Base-by-base conservation (phyloP, 2,329 filamentous ascomycete genomes). In the Colletotrichum acutatum region DNA sequence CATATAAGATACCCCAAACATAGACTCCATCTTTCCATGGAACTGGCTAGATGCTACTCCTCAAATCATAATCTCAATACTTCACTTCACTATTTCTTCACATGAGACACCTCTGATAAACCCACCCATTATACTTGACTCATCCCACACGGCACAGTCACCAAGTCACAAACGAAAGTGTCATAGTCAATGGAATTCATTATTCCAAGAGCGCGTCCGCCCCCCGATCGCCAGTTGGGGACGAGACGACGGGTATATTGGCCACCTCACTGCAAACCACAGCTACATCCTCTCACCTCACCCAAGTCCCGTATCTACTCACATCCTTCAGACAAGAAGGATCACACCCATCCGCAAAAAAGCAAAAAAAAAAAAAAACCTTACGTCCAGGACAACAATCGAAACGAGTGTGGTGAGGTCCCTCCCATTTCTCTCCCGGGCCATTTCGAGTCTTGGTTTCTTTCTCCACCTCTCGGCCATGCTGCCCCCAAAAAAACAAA, bases 161-260 rank as follows among this genome's bases (percentile, higher is more conserved):
- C 59, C 5, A 32, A 0, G 32, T 14, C 14, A 52, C 60, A 34
- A 12, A 53, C 14, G 0, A 22, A 66, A 19, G 9, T 2, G 8
- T 49, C 61, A n/a, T 9, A 49, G 57, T 12, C 52, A 68, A 64
- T 68, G 49, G 57, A 68, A 12, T 62, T 57, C 30, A 19, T 60
- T 60, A 65, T 72, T 72, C 70, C 70, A 72, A 72, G 24, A 65
- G 60, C 32, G 28, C 46, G 53, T 71, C 68, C 52, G 54, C 67
- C 28, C 24, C 49, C 42, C 58, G 42, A 49, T 49, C 42, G 42
- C 7, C 11, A 24, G 58, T 54, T 54, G 49, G 49, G 32, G 53
- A 14, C 37, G 26, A 26, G 22, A 66, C 69, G 66, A 65, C 63
- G 71, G 71, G 71, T 74, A 74, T 74, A 71, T 71, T 67, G 52